Evolutionary conservation across 495 filamentous ascomycete genomes (phyloP), one percentile per base, ranked within the genome.

Genomic region (Penicillium crystallinum): DNA sequence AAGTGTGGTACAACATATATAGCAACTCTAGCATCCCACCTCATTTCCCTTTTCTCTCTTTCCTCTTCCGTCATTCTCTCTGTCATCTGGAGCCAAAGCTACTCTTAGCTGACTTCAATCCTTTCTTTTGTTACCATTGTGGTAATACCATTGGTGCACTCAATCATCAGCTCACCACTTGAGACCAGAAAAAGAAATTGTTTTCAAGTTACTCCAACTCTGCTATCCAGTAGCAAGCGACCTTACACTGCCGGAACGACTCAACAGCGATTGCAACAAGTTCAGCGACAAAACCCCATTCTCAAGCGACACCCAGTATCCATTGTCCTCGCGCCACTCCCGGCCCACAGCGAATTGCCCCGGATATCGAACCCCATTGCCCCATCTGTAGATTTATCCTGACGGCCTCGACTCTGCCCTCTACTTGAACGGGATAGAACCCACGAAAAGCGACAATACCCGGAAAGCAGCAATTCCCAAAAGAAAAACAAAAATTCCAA

Each of bases 1-100:
- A 4, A 35, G 44, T 52, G 44, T 27, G 36, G 11, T 61, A n/a
- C n/a, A n/a, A n/a, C n/a, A n/a, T n/a, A 59, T 63, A 63, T 61
- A 63, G 50, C 36, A 29, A 33, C 39, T 40, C 30, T 30, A 29
- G 1, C 6, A 51, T 50, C 59, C 59, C 53, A 31, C 40, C 51
- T 18, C 21, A n/a, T 22, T n/a, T 44, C 15, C 7, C 36, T 5
- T 29, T 42, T 40, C 29, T 44, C 36, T 34, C 17, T 43, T 47
- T 46, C 38, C 31, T 41, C 27, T 44, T 52, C 41, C 44, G 43
- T 39, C 41, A 37, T 36, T 31, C 36, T 29, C 15, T 40, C 17
- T 14, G 14, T 22, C 42, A 47, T 54, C 23, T 15, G 7, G 38
- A 52, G 52, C 42, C 41, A 55, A 25, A 61, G 52, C 53, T 62